Evolutionary conservation across 2,329 filamentous ascomycete species (phyloP), one percentile per base, ranked within the genome.

Genomic region (Colletotrichum sp.): DNA sequence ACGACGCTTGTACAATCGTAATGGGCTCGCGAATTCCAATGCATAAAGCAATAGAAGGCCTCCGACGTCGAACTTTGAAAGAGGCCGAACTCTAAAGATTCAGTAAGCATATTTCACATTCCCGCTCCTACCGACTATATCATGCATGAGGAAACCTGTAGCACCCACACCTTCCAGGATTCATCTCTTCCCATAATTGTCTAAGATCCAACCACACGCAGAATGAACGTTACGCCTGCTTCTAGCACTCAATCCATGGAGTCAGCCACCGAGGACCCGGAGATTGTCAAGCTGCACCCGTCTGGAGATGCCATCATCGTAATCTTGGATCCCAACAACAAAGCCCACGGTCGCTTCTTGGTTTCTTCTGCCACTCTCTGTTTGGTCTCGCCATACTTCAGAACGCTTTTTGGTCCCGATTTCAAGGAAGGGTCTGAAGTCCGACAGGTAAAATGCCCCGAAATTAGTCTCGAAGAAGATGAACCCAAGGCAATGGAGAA

Each of bases 181-280:
- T 39, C 36, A 39, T 18, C 2, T 1, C 36, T 18, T 16, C 36
- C 16, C 36, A 39, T 39, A 18, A 18, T 1, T 39, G 0, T 39
- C 36, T 18, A 1, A 39, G 7, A 8, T 7, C 16, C 2, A 39
- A 18, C 7, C 16, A 39, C 36, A 8, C 1, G 7, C 36, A 39
- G 5, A 1, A 22, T 48, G 10, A n/a, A 48, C 2, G 22, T 13
- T 6, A 48, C n/a, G n/a, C n/a, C 3, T 4, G 22, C 43, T 48
- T 48, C 10, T 0, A 13, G 43, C 1, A 48, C 43, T 13, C 43
- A 48, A 48, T 48, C 10, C n/a, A 1, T 22, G 6, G 43, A 12
- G 1, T 13, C 10, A 13, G 0, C 0, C 3, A 48, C 2, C 0
- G 43, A 48, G 1, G 15, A 32, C 0, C 22, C 28, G 3, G 16